Evolutionary conservation across 2,329 filamentous ascomycete genomes (phyloP), one percentile per base, ranked within the genome.

Genomic region (Tolypocladium inflatum): DNA sequence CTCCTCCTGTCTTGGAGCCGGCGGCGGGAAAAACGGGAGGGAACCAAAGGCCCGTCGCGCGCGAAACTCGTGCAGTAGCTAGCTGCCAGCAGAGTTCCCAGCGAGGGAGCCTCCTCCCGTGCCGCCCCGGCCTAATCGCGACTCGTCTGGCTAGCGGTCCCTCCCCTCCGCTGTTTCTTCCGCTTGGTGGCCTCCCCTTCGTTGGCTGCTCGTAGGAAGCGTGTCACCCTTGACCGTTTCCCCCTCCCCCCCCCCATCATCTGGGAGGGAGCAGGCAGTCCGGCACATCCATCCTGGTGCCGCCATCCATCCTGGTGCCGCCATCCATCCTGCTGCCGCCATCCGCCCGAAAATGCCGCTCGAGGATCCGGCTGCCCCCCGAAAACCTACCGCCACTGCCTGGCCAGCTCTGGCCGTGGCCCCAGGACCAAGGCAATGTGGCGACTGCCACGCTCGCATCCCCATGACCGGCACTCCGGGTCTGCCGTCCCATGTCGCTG

Each of bases 21-120:
- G 30, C 30, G 50, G 26, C 26, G 26, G 26, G 50, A n/a, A 52
- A 52, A 52, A 37, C 60, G 55, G 57, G 57, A 58, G 60, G 57
- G 59, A 60, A 56, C 58, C 58, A 60, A 60, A 60, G 58, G 58
- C 56, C 58, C 58, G 58, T 58, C 58, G 58, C 58, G 58, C n/a
- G n/a, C n/a, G 4, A 60, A 58, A 58, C 23, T 30, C 23, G 43
- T 48, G 43, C 43, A 48, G 43, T 48, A 30, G 23, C 17, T 30
- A 30, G 23, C 17, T 17, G 13, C 43, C 21, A 26, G 43, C 23
- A 26, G 15, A 23, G 43, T 26, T 48, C 17, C 43, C 43, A 48
- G 43, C 21, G 4, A 26, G 23, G 43, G 15, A 48, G 43, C 43
- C 21, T 48, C 43, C 23, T 48, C 43, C 43, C 43, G 43, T 48